phyloP scores from a whole-genome alignment of 768 basidiomycete species.

The Austroboletus festivus region DNA sequence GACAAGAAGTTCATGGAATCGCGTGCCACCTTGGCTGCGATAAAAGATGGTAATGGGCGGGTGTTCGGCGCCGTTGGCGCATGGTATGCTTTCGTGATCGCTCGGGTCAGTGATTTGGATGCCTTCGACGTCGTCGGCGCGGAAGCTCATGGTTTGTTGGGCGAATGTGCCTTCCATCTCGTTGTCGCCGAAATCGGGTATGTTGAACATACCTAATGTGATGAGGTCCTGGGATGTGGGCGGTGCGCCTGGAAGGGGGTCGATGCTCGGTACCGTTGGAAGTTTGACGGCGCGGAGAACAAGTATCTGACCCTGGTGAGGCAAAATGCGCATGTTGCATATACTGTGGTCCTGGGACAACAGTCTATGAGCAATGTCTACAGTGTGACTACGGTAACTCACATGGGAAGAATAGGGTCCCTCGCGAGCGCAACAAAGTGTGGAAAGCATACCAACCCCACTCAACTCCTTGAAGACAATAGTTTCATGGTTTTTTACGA shows the following conservation, averaged over 20 bases:
- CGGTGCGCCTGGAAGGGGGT: constrained; percentile 13
- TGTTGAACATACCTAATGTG: constrained; percentile 30
- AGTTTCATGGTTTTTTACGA: constrained; percentile 40
- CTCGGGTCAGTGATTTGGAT: constrained; percentile 33
- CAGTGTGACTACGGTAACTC: no score
- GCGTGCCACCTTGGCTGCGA: constrained; percentile 28
- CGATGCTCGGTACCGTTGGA: constrained; percentile 1
- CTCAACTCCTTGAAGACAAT: constrained; percentile 43
- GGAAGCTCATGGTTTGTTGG: constrained; percentile 29
- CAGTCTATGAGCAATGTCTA: constrained; percentile 10
- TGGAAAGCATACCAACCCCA: constrained; percentile 34
- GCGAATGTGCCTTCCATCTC: constrained; percentile 26
- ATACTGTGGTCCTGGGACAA: constrained; percentile 44
- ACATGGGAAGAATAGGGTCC: constrained; percentile 26
- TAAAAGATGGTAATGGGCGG: constrained; percentile 34
- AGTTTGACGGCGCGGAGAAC: constrained; percentile 44
- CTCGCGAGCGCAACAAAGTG: constrained; percentile 39
- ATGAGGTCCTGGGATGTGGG: constrained; percentile 26
- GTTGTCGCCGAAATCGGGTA: constrained; percentile 30
- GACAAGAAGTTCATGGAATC: constrained; percentile 29
- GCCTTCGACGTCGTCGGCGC: constrained; percentile 32
- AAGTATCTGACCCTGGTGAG: constrained; percentile 49
- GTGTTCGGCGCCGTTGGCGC: constrained; percentile 23
- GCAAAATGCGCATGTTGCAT: constrained; percentile 49
- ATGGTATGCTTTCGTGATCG: constrained; percentile 19